Evolutionary conservation across 2,329 filamentous ascomycete species (phyloP).

Genomic region (Periglandula ipomoeae): DNA sequence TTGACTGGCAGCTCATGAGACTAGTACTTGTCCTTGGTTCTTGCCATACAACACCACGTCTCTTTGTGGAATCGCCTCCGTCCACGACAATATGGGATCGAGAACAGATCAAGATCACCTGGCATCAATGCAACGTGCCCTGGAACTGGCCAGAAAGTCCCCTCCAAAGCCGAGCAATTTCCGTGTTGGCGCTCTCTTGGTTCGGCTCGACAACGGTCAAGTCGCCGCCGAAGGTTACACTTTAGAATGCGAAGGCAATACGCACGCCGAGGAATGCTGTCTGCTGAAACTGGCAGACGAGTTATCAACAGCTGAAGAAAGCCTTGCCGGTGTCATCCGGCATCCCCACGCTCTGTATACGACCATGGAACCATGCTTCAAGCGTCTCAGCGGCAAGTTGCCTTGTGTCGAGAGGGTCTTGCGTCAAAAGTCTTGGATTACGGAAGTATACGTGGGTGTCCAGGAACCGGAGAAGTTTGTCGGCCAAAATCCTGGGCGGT

Average conservation of each 20-base stretch:
- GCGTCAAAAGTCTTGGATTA: conserved; percentile 50
- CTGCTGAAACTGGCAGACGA: conserved; percentile 59
- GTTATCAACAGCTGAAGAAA: conserved; percentile 41
- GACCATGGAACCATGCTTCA: conserved; percentile 80
- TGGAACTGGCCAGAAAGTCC: conserved; percentile 68
- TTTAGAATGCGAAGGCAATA: conserved; percentile 83
- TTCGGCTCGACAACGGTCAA: conserved; percentile 38
- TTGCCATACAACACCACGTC: not conserved
- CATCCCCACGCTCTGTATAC: conserved; percentile 60
- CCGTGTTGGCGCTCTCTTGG: conserved; percentile 84
- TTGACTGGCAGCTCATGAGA: not conserved
- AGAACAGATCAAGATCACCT: conserved; percentile 31
- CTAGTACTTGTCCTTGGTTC: not conserved
- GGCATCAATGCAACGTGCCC: conserved; percentile 56
- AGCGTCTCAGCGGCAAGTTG: conserved; percentile 63
- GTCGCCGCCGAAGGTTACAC: conserved; percentile 81
- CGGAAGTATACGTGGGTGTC: conserved; percentile 77
- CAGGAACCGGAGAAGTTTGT: conserved; percentile 89
- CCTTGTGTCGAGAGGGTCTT: conserved; percentile 76
- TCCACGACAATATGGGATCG: conserved; percentile 13
- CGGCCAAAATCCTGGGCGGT: conserved; percentile 65
- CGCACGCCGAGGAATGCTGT: conserved; percentile 91
- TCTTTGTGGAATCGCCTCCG: not conserved
- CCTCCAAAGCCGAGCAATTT: conserved; percentile 87
- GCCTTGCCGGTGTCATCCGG: conserved; percentile 34